A percentile compares a stretch with the other conserved stretches of the same genome.
phyloP scores from a whole-genome alignment of 345 rosid species.

The Eucalyptus regnans region DNA sequence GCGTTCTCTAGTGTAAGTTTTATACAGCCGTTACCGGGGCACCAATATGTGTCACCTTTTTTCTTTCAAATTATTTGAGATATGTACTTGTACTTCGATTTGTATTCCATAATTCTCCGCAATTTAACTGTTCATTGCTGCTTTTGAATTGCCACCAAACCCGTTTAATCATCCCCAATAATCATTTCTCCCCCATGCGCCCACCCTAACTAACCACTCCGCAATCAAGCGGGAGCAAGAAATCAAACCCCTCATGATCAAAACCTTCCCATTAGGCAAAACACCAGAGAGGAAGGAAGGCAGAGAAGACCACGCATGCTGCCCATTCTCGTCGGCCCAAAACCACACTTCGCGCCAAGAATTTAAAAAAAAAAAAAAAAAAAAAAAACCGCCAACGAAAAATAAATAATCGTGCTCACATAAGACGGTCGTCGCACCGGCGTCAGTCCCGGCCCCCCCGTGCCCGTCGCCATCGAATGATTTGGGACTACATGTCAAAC shows the following conservation, averaged over 20 bases:
- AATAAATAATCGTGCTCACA: not conserved
- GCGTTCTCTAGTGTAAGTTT: not conserved
- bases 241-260: not conserved
- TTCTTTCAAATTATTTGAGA: not conserved
- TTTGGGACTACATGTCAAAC: not conserved
- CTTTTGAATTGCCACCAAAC: too few species aligned
- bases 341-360: not conserved
- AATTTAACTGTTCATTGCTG: not conserved
- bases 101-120: not conserved
- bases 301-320: not conserved
- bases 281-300: not conserved
- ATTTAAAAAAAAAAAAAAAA: not conserved
- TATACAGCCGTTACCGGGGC: not conserved
- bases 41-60: not conserved
- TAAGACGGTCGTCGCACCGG: not conserved
- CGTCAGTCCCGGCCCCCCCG: not conserved
- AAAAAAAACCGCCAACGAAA: too few species aligned
- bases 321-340: not conserved
- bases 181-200: not conserved
- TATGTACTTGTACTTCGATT: too few species aligned
- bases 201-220: not conserved
- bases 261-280: not conserved
- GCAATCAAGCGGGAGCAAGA: not conserved
- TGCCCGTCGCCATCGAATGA: not conserved
- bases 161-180: not conserved